phyloP scores from a whole-genome alignment of 2,329 filamentous ascomycete species.

The Verruconis gallopava region DNA sequence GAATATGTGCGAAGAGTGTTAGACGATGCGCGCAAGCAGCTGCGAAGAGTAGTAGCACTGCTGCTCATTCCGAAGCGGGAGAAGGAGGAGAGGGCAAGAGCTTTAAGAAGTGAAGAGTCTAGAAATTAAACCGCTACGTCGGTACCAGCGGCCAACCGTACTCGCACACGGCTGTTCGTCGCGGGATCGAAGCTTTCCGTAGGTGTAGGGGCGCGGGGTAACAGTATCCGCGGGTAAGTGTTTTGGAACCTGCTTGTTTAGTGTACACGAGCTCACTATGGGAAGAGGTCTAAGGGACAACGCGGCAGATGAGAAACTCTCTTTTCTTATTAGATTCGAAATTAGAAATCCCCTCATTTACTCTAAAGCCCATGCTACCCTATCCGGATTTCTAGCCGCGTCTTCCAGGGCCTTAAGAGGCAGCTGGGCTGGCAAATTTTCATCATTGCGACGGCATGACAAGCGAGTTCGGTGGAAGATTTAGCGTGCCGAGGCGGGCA shows the following conservation, averaged over 20 bases:
- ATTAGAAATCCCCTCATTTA: not conserved
- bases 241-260: not conserved
- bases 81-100: not conserved
- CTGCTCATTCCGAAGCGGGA: not conserved
- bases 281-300: no score
- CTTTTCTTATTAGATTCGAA: no score
- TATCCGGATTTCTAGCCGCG: no score
- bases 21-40: slow-evolving; percentile 5
- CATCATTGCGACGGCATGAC: not conserved
- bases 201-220: not conserved
- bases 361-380: not conserved
- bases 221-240: not conserved
- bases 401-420: no score
- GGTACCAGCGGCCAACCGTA: not conserved
- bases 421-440: slow-evolving; percentile 1
- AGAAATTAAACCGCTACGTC: slow-evolving; percentile 1
- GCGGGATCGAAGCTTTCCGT: not conserved
- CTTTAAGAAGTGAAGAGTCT: not conserved
- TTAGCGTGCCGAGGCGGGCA: not conserved
- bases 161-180: not conserved
- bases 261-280: no score
- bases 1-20: not conserved
- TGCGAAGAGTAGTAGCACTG: slow-evolving; percentile 3
- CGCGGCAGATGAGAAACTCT: no score
- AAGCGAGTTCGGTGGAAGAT: not conserved